Base-by-base conservation (phyloP, 805 yeast species). In the Hyphopichia homilentoma region DNA sequence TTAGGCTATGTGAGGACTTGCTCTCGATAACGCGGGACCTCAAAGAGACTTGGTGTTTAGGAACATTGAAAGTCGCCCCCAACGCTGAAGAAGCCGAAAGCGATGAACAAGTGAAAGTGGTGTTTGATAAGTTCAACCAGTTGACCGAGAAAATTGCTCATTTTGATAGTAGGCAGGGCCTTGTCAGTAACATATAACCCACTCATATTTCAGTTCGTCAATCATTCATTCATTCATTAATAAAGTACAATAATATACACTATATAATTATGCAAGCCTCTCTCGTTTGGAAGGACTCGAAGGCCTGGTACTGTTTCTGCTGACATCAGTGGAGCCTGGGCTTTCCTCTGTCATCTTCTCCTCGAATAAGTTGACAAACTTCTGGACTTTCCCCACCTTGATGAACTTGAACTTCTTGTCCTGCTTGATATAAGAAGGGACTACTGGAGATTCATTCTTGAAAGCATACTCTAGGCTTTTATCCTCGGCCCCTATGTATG, bases 41-140 rank as follows among this genome's bases (percentile, higher is more conserved):
- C 28, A 70, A 71, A 42, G 81, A 76, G 47, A 63, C 71, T 3
- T 77, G 81, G 82, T 68, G 75, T 25, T 51, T 77, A 33, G 80
- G 79, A 3, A 73, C 76, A 16, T 56, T 75, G 33, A 72, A 72
- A 24, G 65, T 61, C 9, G 40, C 35, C 6, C 40, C 39, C 8
- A 35, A 34, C 9, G 29, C 44, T 19, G 48, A 45, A 21, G 52
- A 52, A 17, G 26, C 14, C 14, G 7, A 7, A 8, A 7, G 14
- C 7, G 26, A 24, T 24, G 34, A 28, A 15, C 53, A 60, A 11
- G 33, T 52, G 4, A 40, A 50, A 32, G 34, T 40, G 8, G 50
- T 62, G 3, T 61, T 58, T 27, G 44, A 42, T 5, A 55, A 61
- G 41, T 65, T 65, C 43, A 59, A 60, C 35, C 40, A 45, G 18